These are phyloP conservation scores for Verticillium longisporum DNA, from an alignment of 2,329 filamentous ascomycete genomes.

Conservation along the genomic window DNA sequence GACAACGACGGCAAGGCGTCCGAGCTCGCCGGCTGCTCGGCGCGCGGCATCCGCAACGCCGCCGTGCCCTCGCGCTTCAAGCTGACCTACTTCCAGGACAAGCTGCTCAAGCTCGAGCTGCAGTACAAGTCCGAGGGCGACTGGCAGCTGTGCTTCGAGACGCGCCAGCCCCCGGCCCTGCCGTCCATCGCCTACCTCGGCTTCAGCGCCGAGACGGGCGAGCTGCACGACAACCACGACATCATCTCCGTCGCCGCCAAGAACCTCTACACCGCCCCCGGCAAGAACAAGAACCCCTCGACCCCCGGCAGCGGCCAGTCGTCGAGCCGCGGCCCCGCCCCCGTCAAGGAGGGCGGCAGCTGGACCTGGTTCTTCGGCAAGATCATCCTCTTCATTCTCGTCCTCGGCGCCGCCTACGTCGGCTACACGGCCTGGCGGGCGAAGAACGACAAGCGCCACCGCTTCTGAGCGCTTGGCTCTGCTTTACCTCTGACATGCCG, in stretches of 20 bases:
- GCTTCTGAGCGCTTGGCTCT: conserved; percentile 34
- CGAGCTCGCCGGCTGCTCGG: conserved; percentile 92
- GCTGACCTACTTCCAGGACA: conserved; percentile 95
- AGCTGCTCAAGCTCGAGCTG: conserved; percentile 80
- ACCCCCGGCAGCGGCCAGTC: conserved; percentile 10
- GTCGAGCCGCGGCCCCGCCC: conserved; percentile 22
- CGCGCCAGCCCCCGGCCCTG: conserved; percentile 63
- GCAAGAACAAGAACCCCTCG: conserved; percentile 33
- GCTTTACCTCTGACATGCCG: too few species aligned
- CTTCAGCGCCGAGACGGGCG: conserved; percentile 85
- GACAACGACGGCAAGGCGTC: conserved; percentile 88
- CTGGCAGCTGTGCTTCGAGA: conserved; percentile 87
- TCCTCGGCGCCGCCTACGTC: conserved; percentile 69
- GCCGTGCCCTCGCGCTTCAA: conserved; percentile 75
- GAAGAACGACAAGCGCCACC: conserved; percentile 51
- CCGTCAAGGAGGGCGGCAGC: conserved; percentile 40
- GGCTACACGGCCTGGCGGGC: conserved; percentile 80
- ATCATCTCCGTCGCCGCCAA: conserved; percentile 80
- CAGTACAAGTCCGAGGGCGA: conserved; percentile 88
- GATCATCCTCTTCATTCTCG: conserved; percentile 66
- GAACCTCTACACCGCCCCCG: conserved; percentile 72
- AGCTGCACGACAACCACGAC: conserved; percentile 96
- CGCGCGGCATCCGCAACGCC: conserved; percentile 78
- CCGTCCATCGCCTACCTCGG: conserved; percentile 70
- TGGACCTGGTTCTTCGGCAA: conserved; percentile 69